Evolutionary conservation across 1,284 basidiomycete species (phyloP).

Genomic region (Papiliotrema nemorosa): DNA sequence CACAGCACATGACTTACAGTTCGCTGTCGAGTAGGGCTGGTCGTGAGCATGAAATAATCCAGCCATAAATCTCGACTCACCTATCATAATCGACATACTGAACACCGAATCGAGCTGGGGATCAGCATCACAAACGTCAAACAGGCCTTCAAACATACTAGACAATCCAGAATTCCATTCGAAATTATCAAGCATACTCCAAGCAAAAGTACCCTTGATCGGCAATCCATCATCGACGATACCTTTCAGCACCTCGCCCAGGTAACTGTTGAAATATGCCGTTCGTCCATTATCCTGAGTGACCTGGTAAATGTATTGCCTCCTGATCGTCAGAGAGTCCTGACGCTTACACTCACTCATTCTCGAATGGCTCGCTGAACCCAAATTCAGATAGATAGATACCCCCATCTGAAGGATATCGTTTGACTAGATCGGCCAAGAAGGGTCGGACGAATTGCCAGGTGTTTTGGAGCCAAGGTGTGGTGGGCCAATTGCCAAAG

Average conservation of each 20-base stretch:
- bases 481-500: slow-evolving; percentile 11
- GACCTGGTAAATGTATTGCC: slow-evolving; percentile 12
- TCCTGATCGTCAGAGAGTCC: slow-evolving; percentile 3
- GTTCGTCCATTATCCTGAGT: slow-evolving; percentile 14
- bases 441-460: slow-evolving; percentile 14
- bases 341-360: slow-evolving; percentile 8
- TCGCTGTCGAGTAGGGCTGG: slow-evolving; percentile 8
- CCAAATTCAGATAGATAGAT: slow-evolving; percentile 21
- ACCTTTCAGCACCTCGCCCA: slow-evolving; percentile 17
- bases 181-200: slow-evolving; percentile 20
- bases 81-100: slow-evolving; percentile 18
- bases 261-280: slow-evolving; percentile 9
- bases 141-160: neutral
- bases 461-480: slow-evolving; percentile 18
- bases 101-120: slow-evolving; percentile 14
- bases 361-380: slow-evolving; percentile 18
- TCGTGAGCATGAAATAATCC: neutral
- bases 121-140: neutral
- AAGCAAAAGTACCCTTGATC: slow-evolving; percentile 16
- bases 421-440: slow-evolving; percentile 6
- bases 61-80: neutral
- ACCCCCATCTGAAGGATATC: slow-evolving; percentile 15
- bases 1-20: neutral
- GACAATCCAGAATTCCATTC: slow-evolving; percentile 17
- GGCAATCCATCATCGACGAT: slow-evolving; percentile 15